Evolutionary conservation across 345 rosid genomes (phyloP).

Genomic region (Acer campestre): DNA sequence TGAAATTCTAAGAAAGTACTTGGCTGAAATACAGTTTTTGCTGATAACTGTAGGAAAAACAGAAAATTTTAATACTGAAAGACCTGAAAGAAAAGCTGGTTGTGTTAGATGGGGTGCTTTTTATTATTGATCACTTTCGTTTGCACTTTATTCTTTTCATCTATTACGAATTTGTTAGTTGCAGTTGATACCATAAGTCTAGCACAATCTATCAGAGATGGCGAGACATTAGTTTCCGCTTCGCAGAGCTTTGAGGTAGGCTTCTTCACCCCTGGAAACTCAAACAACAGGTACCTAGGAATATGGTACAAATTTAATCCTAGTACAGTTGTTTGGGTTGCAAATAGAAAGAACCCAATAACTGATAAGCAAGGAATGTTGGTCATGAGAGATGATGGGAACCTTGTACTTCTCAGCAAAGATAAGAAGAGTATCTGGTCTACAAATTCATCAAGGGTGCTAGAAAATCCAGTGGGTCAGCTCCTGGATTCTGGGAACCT

Average conservation of each 20-base stretch:
- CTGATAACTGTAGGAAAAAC: background rate
- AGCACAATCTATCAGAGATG: conserved; percentile 17
- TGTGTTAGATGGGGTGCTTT: background rate
- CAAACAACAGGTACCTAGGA: conserved; percentile 39
- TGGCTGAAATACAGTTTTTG: too few species aligned
- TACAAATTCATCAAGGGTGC: too few species aligned
- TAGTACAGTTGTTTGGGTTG: conserved; percentile 42
- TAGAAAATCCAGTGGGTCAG: too few species aligned
- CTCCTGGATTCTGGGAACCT: too few species aligned
- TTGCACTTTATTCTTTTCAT: background rate
- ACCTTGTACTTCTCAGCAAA: conserved; percentile 32
- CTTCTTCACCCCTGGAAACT: conserved; percentile 27
- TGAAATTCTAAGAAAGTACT: too few species aligned
- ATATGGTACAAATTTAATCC: conserved; percentile 44
- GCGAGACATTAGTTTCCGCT: conserved; percentile 21
- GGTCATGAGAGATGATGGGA: background rate
- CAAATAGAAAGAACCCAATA: conserved; percentile 23
- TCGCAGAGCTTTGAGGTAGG: conserved; percentile 29
- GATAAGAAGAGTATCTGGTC: too few species aligned
- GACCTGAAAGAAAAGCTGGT: too few species aligned
- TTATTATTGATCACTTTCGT: background rate
- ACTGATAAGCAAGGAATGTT: too few species aligned
- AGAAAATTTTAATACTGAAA: background rate
- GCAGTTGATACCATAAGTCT: conserved; percentile 19
- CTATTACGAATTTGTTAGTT: background rate